These are phyloP conservation scores for Berkeleyomyces basicola DNA, from an alignment of 2,329 filamentous ascomycete species.

Conservation along the genomic window DNA sequence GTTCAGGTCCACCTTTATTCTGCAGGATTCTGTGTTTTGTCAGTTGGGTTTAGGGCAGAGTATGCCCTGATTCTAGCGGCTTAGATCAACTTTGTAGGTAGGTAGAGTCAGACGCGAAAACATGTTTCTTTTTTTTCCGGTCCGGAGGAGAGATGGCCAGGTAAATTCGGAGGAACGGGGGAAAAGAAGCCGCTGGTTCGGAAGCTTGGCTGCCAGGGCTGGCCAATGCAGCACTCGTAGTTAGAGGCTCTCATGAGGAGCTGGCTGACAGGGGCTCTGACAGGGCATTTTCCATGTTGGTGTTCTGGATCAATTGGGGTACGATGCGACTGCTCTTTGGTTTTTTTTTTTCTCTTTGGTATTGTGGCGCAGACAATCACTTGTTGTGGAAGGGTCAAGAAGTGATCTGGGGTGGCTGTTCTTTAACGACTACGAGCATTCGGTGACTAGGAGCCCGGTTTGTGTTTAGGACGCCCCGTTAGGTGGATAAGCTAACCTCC, in stretches of 20 bases:
- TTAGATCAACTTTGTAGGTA: slow-evolving; percentile 8
- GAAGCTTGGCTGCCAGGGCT: not conserved
- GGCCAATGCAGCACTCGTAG: not conserved
- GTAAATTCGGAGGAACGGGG: not conserved
- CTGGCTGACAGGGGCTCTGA: not conserved
- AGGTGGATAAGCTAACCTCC: too few species aligned
- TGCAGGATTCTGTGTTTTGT: not conserved
- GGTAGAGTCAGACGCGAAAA: not conserved
- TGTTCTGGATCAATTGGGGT: too few species aligned
- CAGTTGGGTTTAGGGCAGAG: slow-evolving; percentile 5
- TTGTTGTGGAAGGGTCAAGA: not conserved
- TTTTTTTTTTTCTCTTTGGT: too few species aligned
- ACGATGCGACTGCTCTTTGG: too few species aligned
- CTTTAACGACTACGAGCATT: too few species aligned
- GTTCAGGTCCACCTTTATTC: not conserved
- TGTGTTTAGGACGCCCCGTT: too few species aligned
- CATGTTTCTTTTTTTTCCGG: not conserved
- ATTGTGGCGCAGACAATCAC: too few species aligned
- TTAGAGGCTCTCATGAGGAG: slow-evolving; percentile 2
- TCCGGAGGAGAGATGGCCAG: not conserved
- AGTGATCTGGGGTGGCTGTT: not conserved
- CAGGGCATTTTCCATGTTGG: slow-evolving; percentile 7
- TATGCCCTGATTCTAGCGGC: slow-evolving; percentile 3
- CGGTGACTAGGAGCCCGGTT: too few species aligned
- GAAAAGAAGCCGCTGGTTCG: not conserved